phyloP scores from a whole-genome alignment of 1,284 basidiomycete genomes.

The Melampsora larici-populina region DNA sequence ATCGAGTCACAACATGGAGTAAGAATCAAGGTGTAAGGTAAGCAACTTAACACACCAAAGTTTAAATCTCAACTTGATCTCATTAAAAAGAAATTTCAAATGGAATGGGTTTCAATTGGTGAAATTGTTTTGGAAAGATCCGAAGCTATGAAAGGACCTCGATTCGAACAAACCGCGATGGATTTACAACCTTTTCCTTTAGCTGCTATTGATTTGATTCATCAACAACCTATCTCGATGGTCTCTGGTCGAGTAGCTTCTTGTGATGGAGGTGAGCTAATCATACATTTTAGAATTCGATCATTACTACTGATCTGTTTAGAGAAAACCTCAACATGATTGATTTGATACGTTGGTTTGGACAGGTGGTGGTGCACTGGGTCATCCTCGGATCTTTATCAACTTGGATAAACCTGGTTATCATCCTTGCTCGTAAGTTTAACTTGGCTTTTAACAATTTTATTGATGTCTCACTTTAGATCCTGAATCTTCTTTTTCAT shows the following conservation, averaged over 20 bases:
- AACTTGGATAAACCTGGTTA: constrained; percentile 65
- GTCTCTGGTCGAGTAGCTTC: constrained; percentile 76
- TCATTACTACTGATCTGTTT: not conserved
- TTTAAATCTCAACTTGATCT: not conserved
- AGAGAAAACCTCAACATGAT: not conserved
- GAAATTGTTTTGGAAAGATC: constrained; percentile 46
- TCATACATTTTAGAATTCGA: not conserved
- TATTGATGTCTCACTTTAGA: constrained; percentile 48
- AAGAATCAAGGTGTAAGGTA: constrained; percentile 5
- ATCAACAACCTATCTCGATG: constrained; percentile 76
- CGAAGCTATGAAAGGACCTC: constrained; percentile 61
- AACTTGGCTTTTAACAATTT: not conserved
- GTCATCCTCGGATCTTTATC: constrained; percentile 94
- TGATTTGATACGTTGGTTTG: not conserved
- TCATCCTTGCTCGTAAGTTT: constrained; percentile 53
- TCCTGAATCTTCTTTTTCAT: constrained; percentile 3
- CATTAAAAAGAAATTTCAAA: not conserved
- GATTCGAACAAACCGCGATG: constrained; percentile 87
- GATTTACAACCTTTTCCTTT: constrained; percentile 82
- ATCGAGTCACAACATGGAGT: constrained; percentile 12
- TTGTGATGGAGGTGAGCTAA: constrained; percentile 83
- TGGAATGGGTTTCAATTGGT: not conserved
- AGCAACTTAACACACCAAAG: not conserved
- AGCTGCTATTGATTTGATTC: constrained; percentile 85
- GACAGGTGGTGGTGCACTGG: constrained; percentile 85